Evolutionary conservation across 1,139 yeast genomes (phyloP).

Genomic region (Candida tetrigidarum): DNA sequence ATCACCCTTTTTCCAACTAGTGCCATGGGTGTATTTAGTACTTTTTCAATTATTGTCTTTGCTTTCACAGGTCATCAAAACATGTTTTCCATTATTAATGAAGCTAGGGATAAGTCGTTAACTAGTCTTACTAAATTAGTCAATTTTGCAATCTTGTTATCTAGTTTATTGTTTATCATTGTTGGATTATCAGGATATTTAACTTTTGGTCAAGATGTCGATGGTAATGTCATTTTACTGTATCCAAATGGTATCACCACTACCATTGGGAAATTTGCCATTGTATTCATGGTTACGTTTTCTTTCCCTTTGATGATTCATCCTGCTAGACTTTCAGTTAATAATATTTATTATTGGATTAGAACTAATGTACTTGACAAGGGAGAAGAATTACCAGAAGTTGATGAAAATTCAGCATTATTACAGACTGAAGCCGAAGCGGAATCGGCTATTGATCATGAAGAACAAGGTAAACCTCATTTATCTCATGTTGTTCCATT

Average conservation of each 20-base stretch:
- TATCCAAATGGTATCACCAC: conserved; percentile 56
- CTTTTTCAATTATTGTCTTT: conserved; percentile 51
- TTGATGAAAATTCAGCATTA: conserved; percentile 17
- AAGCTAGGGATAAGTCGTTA: conserved; percentile 58
- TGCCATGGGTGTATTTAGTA: conserved; percentile 65
- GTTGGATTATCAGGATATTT: conserved; percentile 51
- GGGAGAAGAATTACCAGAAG: conserved; percentile 6
- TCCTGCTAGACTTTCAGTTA: conserved; percentile 86
- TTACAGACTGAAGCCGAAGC: conserved; percentile 10
- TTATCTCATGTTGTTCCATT: conserved; percentile 49
- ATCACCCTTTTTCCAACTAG: conserved; percentile 62
- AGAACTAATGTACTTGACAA: conserved; percentile 9
- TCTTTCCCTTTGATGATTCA: conserved; percentile 93
- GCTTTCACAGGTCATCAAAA: conserved; percentile 56
- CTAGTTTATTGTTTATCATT: conserved; percentile 37
- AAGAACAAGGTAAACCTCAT: conserved; percentile 18
- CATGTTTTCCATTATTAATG: conserved; percentile 54
- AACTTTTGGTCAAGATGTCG: conserved; percentile 48
- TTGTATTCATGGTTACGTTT: conserved; percentile 81
- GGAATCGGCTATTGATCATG: conserved; percentile 7
- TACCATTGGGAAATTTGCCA: conserved; percentile 61
- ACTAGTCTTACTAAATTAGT: conserved; percentile 56
- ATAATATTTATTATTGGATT: conserved; percentile 69
- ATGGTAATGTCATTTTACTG: conserved; percentile 80
- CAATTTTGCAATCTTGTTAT: conserved; percentile 50